These are phyloP conservation scores for Jatropha podagrica DNA, from an alignment of 441 rosid species.

Conservation along the genomic window DNA sequence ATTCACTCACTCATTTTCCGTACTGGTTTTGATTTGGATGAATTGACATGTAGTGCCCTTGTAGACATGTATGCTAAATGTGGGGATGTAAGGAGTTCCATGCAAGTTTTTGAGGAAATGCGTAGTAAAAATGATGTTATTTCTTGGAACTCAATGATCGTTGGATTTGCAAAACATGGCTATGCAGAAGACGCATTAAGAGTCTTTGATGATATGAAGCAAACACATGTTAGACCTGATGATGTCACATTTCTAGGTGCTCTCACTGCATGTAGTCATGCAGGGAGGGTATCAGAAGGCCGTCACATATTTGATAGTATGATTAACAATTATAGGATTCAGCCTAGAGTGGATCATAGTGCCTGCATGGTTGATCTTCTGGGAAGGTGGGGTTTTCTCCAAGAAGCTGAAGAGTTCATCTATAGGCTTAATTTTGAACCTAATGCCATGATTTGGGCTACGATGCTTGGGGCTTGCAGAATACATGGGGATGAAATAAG, in stretches of 20 bases:
- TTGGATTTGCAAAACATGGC: constrained; percentile 88
- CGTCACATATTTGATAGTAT: constrained; percentile 58
- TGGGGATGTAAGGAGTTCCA: constrained; percentile 67
- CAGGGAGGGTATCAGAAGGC: constrained; percentile 77
- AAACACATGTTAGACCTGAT: constrained; percentile 56
- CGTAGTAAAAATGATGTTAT: constrained; percentile 46
- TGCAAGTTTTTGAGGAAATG: constrained; percentile 65
- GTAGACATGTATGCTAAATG: constrained; percentile 97
- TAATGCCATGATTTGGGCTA: constrained; percentile 80
- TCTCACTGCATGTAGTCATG: constrained; percentile 94
- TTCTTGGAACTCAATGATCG: constrained; percentile 91
- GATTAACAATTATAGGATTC: constrained; percentile 54
- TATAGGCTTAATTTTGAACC: constrained; percentile 50
- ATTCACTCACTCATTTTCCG: constrained; percentile 71
- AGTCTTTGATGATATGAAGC: constrained; percentile 60
- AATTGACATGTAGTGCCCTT: constrained; percentile 68
- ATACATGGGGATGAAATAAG: constrained; percentile 79
- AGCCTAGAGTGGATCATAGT: constrained; percentile 72
- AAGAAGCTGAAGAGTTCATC: constrained; percentile 78
- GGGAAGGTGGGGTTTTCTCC: constrained; percentile 81
- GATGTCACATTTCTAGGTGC: constrained; percentile 88
- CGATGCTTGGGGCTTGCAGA: constrained; percentile 86
- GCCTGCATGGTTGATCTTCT: constrained; percentile 95
- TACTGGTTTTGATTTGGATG: constrained; percentile 65
- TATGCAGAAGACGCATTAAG: constrained; percentile 74